Percentiles rank a stretch among this genome's conserved stretches.
Evolutionary conservation across 495 filamentous ascomycete species (phyloP).

Genomic region (Neurospora tetraspora): DNA sequence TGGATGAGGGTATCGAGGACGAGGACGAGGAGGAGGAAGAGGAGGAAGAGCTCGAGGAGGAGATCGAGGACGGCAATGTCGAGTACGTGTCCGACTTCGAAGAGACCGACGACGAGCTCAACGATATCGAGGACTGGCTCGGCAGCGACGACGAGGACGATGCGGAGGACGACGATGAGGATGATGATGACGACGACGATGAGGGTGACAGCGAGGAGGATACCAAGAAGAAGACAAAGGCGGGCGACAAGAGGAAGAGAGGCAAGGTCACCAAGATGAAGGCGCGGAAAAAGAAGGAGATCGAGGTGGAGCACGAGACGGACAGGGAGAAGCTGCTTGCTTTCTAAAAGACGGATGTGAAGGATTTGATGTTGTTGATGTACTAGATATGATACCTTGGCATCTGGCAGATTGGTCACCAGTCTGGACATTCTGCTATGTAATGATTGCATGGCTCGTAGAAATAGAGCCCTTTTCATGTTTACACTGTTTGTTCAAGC

Average conservation of each 20-base stretch:
- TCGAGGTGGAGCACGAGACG: slow-evolving; percentile 62
- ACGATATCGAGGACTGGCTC: slow-evolving; percentile 41
- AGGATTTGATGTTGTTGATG: background rate
- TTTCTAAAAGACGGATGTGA: slow-evolving; percentile 21
- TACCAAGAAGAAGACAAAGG: slow-evolving; percentile 39
- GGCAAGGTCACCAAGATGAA: slow-evolving; percentile 43
- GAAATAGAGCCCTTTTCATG: background rate
- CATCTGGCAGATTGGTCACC: background rate
- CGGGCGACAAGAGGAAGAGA: slow-evolving; percentile 61
- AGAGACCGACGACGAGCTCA: slow-evolving; percentile 43
- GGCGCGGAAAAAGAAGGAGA: slow-evolving; percentile 60
- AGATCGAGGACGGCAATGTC: slow-evolving; percentile 64
- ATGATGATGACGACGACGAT: slow-evolving; percentile 43
- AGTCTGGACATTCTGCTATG: background rate
- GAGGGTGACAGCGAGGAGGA: slow-evolving; percentile 33
- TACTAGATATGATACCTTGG: background rate
- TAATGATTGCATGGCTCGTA: background rate
- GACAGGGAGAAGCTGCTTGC: slow-evolving; percentile 31
- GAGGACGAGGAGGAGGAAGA: slow-evolving; percentile 63
- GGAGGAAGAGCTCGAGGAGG: slow-evolving; percentile 54
- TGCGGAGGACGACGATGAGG: slow-evolving; percentile 37
- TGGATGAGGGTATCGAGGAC: slow-evolving; percentile 76
- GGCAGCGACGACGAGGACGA: slow-evolving; percentile 39
- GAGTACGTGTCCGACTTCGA: slow-evolving; percentile 69
- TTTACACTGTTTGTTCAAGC: background rate